phyloP scores from a whole-genome alignment of 2,329 filamentous ascomycete genomes.

The Aspergillus costaricaensis region DNA sequence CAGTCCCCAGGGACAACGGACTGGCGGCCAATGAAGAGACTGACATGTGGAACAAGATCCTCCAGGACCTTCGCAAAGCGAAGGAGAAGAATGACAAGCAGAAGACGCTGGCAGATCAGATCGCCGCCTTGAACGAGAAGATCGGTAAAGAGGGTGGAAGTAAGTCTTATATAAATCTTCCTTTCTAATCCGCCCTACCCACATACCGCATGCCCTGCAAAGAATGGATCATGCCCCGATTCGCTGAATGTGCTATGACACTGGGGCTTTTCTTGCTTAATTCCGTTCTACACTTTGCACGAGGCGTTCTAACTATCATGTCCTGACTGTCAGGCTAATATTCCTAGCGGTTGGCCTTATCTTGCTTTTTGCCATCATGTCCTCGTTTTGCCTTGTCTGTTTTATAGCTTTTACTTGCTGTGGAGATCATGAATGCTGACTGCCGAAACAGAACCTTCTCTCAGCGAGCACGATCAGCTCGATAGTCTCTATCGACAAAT shows the following conservation, averaged over 20 bases:
- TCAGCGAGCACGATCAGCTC: slow-evolving; percentile 47
- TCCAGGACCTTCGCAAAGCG: slow-evolving; percentile 45
- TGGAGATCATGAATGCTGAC: slow-evolving; percentile 16
- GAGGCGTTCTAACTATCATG: not conserved
- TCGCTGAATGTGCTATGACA: not conserved
- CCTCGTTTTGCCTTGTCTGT: not conserved
- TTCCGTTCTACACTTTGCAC: not conserved
- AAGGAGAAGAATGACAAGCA: slow-evolving; percentile 49
- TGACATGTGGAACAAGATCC: slow-evolving; percentile 49
- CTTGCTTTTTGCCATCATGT: too few relatives aligned
- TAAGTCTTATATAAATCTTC: slow-evolving; percentile 33
- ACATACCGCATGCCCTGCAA: too few relatives aligned
- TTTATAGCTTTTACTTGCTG: not conserved
- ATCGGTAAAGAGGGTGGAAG: slow-evolving; percentile 45
- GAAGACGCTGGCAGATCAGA: slow-evolving; percentile 41
- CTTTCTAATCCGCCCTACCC: not conserved
- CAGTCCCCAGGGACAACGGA: slow-evolving; percentile 43
- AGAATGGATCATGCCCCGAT: not conserved
- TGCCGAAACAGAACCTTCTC: slow-evolving; percentile 33
- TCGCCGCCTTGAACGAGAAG: slow-evolving; percentile 46
- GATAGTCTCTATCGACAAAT: slow-evolving; percentile 50
- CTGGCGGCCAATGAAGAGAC: slow-evolving; percentile 48
- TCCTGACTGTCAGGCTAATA: not conserved
- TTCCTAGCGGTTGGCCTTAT: not conserved
- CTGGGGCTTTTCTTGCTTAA: not conserved